Percentiles rank a stretch among this genome's conserved stretches.
These are phyloP conservation scores for Zygoascus bituminiphila DNA, from an alignment of 805 yeast genomes.

Conservation along the genomic window DNA sequence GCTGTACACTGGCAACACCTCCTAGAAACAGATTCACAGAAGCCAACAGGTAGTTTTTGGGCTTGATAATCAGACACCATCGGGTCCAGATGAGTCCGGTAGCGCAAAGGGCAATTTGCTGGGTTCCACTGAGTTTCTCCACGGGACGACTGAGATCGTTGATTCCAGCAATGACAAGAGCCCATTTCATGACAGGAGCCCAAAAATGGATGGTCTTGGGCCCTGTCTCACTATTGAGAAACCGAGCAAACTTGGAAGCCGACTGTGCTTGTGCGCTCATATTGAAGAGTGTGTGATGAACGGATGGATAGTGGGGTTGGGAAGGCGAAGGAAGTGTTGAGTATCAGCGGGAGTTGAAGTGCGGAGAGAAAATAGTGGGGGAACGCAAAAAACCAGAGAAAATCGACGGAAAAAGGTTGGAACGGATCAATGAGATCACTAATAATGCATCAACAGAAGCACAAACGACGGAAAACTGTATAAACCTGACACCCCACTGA, in stretches of 20 bases:
- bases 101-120: conserved; percentile 74
- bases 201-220: conserved; percentile 97
- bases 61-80: conserved; percentile 91
- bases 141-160: conserved; percentile 85
- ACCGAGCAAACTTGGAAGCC: conserved; percentile 45
- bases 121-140: conserved; percentile 83
- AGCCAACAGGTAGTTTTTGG: conserved; percentile 80
- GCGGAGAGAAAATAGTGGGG: not conserved
- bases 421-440: too few species aligned
- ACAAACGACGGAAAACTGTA: too few species aligned
- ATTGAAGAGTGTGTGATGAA: not conserved
- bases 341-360: not conserved
- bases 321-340: not conserved
- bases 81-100: conserved; percentile 97
- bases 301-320: not conserved
- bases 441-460: too few species aligned
- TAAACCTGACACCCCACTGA: too few species aligned
- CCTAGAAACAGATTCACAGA: conserved; percentile 92
- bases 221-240: conserved; percentile 81
- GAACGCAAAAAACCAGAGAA: not conserved
- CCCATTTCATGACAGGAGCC: conserved; percentile 78
- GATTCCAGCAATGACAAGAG: conserved; percentile 84
- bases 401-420: not conserved
- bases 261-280: conserved; percentile 5
- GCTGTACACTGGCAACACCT: conserved; percentile 79